Conservation (phyloP, 2,329 filamentous ascomycete genomes). For the Zalaria sp. region DNA sequence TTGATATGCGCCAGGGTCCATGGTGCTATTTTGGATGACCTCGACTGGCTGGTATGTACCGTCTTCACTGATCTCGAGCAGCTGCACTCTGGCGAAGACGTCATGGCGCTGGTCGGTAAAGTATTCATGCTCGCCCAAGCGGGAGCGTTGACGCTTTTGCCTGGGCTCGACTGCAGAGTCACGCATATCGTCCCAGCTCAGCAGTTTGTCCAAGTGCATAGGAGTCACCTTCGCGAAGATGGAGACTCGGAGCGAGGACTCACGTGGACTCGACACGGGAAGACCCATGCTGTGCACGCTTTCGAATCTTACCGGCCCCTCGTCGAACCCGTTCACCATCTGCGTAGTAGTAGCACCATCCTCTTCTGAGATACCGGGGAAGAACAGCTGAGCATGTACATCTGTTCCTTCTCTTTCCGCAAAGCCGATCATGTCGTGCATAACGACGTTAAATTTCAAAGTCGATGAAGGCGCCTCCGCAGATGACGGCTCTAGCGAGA, state of each 20-base stretch:
- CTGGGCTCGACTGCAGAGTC: conserved; percentile 48
- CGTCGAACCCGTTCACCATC: conserved; percentile 87
- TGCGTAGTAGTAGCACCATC: conserved; percentile 85
- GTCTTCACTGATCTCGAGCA: conserved; percentile 81
- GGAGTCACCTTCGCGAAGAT: conserved; percentile 82
- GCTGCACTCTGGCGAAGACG: conserved; percentile 72
- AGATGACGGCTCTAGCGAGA: conserved; percentile 86
- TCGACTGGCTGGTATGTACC: conserved; percentile 89
- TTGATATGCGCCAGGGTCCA: conserved; percentile 85
- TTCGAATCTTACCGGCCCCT: conserved; percentile 83
- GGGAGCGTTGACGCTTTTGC: conserved; percentile 45
- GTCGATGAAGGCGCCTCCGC: conserved; percentile 84
- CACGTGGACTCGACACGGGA: conserved; percentile 60
- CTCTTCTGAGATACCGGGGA: conserved; percentile 74
- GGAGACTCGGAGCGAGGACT: conserved; percentile 67
- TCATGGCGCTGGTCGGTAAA: conserved; percentile 90
- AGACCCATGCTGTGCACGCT: conserved; percentile 98
- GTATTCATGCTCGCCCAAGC: conserved; percentile 84
- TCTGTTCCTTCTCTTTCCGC: conserved; percentile 90
- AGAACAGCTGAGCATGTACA: conserved; percentile 92
- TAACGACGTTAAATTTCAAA: conserved; percentile 95
- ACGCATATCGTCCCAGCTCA: conserved; percentile 98
- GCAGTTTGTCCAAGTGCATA: conserved; percentile 91
- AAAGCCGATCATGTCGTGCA: conserved; percentile 92
- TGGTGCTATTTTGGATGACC: conserved; percentile 69